Conservation (phyloP, 148 eudicot species). For the Fagopyrum homotropicum region DNA sequence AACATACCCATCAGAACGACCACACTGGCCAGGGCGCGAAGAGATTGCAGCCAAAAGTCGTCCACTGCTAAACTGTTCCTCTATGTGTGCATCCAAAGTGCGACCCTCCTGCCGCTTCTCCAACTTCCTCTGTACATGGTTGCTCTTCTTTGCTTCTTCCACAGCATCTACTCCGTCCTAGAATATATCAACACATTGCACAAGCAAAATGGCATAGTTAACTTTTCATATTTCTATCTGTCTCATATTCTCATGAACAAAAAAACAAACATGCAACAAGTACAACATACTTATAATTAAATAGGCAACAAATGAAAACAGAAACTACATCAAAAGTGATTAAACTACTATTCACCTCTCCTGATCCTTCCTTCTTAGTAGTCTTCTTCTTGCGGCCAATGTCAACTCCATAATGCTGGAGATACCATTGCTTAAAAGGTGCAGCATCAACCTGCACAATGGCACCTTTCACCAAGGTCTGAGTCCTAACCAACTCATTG, state of each 20-base stretch:
- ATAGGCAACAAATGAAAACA: neutral
- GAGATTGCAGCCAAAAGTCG: slow-evolving; percentile 67
- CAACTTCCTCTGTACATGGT: slow-evolving; percentile 51
- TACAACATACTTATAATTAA: neutral
- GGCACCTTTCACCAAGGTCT: slow-evolving; percentile 80
- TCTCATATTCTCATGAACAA: neutral
- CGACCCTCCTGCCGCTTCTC: slow-evolving; percentile 51
- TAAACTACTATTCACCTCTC: slow-evolving; percentile 45
- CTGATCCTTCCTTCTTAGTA: slow-evolving; percentile 46
- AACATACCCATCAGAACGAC: slow-evolving; percentile 65
- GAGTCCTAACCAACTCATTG: slow-evolving; percentile 88
- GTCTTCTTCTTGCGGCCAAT: slow-evolving; percentile 79
- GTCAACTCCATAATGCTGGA: slow-evolving; percentile 78
- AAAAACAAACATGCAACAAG: neutral
- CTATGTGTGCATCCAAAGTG: slow-evolving; percentile 50
- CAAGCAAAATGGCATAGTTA: neutral
- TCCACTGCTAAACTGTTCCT: slow-evolving; percentile 66
- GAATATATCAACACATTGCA: neutral
- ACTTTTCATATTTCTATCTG: neutral
- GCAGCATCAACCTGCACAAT: slow-evolving; percentile 90
- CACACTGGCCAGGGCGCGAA: slow-evolving; percentile 82
- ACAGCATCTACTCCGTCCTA: slow-evolving; percentile 50
- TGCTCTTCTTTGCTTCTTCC: slow-evolving; percentile 58
- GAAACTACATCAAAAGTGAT: neutral
- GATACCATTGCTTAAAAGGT: slow-evolving; percentile 79